Evolutionary conservation across 2,329 filamentous ascomycete genomes (phyloP), one percentile per base, ranked within the genome.

Genomic region (Phaeosphaeria sp.): DNA sequence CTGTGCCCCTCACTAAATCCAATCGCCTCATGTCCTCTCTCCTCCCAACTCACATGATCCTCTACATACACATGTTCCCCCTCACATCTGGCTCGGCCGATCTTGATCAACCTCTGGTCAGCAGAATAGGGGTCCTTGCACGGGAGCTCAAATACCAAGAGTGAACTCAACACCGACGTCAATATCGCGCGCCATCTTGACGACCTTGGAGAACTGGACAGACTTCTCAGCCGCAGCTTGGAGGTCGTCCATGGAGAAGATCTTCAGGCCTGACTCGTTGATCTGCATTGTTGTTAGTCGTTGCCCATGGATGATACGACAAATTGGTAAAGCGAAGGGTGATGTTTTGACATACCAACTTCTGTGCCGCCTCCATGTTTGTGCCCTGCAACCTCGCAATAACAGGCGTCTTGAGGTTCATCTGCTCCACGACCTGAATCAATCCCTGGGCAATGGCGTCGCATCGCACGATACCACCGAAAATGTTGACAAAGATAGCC

Each of bases 401-500:
- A 79, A 99, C 96, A 73, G 95, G 95, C 68, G 95, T 95, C 82
- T 95, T 90, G 74, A 99, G 88, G 85, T 97, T 93, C 86, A 99
- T 93, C 74, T 88, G 88, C 84, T 97, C 87, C 62, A 95, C 95
- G 56, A 97, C 96, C 78, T 92, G 90, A 84, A 99, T 96, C 72
- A 99, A 86, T 76, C 95, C 95, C 81, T 93, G 90, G 68, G 95
- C 95, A 78, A 99, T 99, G 75, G 92, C 93, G 79, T 99, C 95
- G 79, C 95, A 99, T 74, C 95, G 89, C 71, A 99, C 95, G 72
- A 99, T 99, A 83, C 95, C 95, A 78, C 95, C 95, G 78, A 99
- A 99, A 81, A 99, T 99, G 88, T 99, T 99, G 84, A 99, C 95
- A 72, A 99, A 99, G 83, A 99, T 95, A 74, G 95, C 95, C 51